A percentile compares a stretch with the other conserved stretches of the same genome.
These are phyloP conservation scores for Mycena olivaceomarginata DNA, from an alignment of 768 basidiomycete species.

Conservation along the genomic window DNA sequence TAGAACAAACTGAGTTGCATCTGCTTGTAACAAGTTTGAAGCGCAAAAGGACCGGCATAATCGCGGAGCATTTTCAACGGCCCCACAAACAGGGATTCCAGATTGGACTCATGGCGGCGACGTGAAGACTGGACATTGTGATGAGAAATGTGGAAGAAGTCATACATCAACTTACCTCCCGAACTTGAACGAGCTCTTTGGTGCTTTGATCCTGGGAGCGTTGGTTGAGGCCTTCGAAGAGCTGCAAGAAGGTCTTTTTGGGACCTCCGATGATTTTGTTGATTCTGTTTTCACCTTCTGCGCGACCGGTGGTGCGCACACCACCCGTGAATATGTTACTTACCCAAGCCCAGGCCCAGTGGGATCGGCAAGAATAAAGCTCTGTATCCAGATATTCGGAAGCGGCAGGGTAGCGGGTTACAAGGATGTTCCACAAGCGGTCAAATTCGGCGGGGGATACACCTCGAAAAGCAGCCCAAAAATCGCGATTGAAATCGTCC, in stretches of 20 bases:
- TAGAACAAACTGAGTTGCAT: no score
- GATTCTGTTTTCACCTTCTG: background rate
- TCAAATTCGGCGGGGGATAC: slow-evolving; percentile 1
- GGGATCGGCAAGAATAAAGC: no score
- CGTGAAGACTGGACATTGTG: slow-evolving; percentile 47
- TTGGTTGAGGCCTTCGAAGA: background rate
- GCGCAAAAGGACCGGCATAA: no score
- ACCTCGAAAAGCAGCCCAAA: slow-evolving; percentile 7
- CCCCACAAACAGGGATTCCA: slow-evolving; percentile 53
- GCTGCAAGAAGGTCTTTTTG: background rate
- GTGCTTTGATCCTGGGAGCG: background rate
- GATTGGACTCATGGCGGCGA: slow-evolving; percentile 48
- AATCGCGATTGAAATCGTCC: background rate
- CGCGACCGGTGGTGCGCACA: background rate
- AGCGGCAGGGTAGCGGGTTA: no score
- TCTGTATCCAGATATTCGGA: no score
- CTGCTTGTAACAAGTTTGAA: no score
- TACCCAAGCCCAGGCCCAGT: no score
- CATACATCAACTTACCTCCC: background rate
- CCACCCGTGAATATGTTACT: background rate
- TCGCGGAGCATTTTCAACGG: slow-evolving; percentile 36
- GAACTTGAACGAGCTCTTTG: background rate
- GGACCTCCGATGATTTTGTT: background rate
- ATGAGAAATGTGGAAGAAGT: background rate
- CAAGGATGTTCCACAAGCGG: no score